These are phyloP conservation scores for Colletotrichum gigasporum DNA, from an alignment of 2,329 filamentous ascomycete species.

Conservation along the genomic window DNA sequence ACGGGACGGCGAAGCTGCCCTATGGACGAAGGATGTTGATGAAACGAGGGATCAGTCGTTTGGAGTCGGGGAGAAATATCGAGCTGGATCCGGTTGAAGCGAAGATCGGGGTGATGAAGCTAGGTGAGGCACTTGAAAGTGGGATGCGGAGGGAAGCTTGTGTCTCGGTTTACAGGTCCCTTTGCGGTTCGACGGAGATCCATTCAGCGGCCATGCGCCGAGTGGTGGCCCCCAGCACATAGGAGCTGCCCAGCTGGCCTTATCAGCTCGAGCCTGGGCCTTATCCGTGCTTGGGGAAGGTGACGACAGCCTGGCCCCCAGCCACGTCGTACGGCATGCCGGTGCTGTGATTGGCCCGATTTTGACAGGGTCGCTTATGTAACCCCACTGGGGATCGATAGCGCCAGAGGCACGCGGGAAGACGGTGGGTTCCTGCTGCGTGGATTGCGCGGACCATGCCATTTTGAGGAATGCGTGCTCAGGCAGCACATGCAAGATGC, in stretches of 20 bases:
- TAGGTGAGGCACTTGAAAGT: not conserved
- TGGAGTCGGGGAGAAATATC: no score
- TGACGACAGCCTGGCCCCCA: conserved; percentile 30
- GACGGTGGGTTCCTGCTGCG: conserved; percentile 9
- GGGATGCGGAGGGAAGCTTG: not conserved
- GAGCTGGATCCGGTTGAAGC: not conserved
- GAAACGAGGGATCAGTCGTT: not conserved
- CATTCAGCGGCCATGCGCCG: conserved; percentile 10
- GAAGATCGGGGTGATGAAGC: no score
- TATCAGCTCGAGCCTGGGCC: conserved; percentile 28
- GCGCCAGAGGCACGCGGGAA: not conserved
- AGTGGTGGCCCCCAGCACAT: conserved; percentile 2
- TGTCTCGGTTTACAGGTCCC: not conserved
- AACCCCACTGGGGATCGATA: not conserved
- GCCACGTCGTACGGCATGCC: conserved; percentile 11
- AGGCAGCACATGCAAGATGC: conserved; percentile 5
- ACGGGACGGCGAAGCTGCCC: conserved; percentile 19
- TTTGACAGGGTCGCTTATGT: not conserved
- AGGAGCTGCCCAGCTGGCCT: conserved; percentile 28
- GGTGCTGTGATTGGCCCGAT: conserved; percentile 3
- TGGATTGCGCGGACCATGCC: conserved; percentile 20
- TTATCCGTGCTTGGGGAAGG: conserved; percentile 31
- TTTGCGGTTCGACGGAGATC: not conserved
- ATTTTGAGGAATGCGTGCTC: conserved; percentile 16
- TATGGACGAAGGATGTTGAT: not conserved